Evolutionary conservation across 257 asterid genomes (phyloP).

Genomic region (Verbena officinalis): DNA sequence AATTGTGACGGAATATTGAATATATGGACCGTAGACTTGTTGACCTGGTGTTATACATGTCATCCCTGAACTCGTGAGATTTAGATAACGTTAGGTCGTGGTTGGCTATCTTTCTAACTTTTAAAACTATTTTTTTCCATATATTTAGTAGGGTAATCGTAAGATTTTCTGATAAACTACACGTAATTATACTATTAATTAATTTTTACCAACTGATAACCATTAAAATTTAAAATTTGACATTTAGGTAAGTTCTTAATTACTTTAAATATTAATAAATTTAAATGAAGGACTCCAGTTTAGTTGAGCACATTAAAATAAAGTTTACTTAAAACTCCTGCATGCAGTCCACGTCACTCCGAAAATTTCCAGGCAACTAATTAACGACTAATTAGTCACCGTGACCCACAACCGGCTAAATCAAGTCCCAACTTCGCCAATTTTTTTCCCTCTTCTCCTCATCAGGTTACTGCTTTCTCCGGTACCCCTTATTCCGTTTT

Average conservation of each 20-base stretch:
- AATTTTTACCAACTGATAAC: no score
- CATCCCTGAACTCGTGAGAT: neutral
- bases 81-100: neutral
- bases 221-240: no score
- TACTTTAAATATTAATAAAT: no score
- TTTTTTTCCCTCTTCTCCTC: neutral
- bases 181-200: no score
- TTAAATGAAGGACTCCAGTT: no score
- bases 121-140: no score
- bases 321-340: neutral
- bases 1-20: no score
- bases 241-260: no score
- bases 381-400: no score
- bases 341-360: conserved; percentile 19
- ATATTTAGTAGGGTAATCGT: no score
- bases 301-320: conserved; percentile 4
- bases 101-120: neutral
- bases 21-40: neutral
- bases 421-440: neutral
- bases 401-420: conserved; percentile 31
- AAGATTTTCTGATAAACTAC: no score
- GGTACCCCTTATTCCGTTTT: conserved; percentile 11
- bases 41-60: neutral
- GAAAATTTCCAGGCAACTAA: conserved; percentile 21
- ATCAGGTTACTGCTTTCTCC: neutral